Evolutionary conservation across 177 flowering plant species (phyloP).

Genomic region (Vitis hybrid): DNA sequence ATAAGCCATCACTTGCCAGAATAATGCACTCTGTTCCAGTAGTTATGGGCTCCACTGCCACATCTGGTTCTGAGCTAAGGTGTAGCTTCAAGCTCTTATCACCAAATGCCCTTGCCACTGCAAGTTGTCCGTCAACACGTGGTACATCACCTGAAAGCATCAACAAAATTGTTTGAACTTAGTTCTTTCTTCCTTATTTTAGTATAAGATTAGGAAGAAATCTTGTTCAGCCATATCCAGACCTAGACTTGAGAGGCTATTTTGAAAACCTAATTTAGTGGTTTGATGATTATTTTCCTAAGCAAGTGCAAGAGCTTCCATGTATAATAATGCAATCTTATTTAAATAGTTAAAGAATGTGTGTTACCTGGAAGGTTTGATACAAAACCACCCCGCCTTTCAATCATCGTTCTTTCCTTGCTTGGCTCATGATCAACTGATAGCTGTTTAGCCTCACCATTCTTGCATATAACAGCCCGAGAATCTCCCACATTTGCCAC

Average conservation of each 20-base stretch:
- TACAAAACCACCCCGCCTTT: constrained; percentile 79
- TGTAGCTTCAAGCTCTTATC: constrained; percentile 80
- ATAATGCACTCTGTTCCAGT: constrained; percentile 58
- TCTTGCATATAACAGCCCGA: constrained; percentile 73
- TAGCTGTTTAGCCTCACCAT: constrained; percentile 75
- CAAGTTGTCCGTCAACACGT: constrained; percentile 90
- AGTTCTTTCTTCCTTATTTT: not conserved
- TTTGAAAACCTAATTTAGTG: too few species aligned
- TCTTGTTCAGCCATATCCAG: too few species aligned
- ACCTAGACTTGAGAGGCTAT: too few species aligned
- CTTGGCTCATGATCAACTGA: constrained; percentile 89
- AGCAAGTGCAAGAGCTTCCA: not conserved
- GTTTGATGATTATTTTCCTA: not conserved
- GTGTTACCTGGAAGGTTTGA: constrained; percentile 64
- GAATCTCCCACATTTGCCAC: constrained; percentile 95
- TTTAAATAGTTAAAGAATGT: not conserved
- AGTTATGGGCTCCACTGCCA: constrained; percentile 44
- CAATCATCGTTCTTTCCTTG: constrained; percentile 54
- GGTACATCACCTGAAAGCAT: constrained; percentile 70
- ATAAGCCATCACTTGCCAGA: constrained; percentile 80
- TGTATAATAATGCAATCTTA: not conserved
- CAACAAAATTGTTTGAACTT: not conserved
- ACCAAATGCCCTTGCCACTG: constrained; percentile 93
- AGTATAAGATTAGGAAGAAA: too few species aligned
- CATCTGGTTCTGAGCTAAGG: constrained; percentile 80